These are phyloP conservation scores for Immersiporthe knoxdaviesiana DNA, from an alignment of 2,329 filamentous ascomycete genomes.

Conservation along the genomic window DNA sequence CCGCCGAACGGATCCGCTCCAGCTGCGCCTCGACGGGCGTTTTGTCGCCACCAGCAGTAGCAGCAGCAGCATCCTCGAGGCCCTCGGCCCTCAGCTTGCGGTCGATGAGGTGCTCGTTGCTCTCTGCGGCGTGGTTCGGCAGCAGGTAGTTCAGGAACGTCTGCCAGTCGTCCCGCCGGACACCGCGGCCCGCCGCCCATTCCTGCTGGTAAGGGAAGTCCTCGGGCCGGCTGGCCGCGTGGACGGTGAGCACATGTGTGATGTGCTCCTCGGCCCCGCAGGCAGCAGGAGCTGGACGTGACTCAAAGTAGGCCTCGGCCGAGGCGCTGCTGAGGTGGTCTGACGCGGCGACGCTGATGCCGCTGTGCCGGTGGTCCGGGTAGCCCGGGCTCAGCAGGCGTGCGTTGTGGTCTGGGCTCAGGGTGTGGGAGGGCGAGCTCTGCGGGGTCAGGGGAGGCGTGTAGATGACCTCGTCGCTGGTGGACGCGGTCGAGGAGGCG, in stretches of 20 bases:
- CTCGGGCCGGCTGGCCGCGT: slow-evolving; percentile 42
- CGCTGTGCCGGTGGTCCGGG: slow-evolving; percentile 27
- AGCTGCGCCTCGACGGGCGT: slow-evolving; percentile 48
- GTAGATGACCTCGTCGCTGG: slow-evolving; percentile 51
- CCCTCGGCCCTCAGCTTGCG: slow-evolving; percentile 52
- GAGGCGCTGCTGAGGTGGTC: slow-evolving; percentile 38
- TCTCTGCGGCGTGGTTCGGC: slow-evolving; percentile 48
- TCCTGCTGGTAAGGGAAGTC: slow-evolving; percentile 49
- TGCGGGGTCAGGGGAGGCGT: slow-evolving; percentile 56
- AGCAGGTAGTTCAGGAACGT: slow-evolving; percentile 62
- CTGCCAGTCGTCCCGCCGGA: slow-evolving; percentile 59
- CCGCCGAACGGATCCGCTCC: slow-evolving; percentile 39
- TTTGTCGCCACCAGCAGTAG: slow-evolving; percentile 25
- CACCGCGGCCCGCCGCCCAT: slow-evolving; percentile 46
- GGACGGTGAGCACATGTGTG: slow-evolving; percentile 42
- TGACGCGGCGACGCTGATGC: slow-evolving; percentile 35
- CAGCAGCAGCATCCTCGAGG: slow-evolving; percentile 25
- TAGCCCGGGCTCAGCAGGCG: slow-evolving; percentile 18
- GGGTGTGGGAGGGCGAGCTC: slow-evolving; percentile 34
- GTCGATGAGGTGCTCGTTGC: slow-evolving; percentile 53
- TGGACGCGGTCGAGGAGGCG: slow-evolving; percentile 45
- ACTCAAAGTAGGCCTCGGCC: slow-evolving; percentile 52
- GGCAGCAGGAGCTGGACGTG: slow-evolving; percentile 40
- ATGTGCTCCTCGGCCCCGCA: slow-evolving; percentile 29
- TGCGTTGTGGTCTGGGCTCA: slow-evolving; percentile 16